These are phyloP conservation scores for Pichia sp. DNA, from an alignment of 1,139 yeast species.

Conservation along the genomic window DNA sequence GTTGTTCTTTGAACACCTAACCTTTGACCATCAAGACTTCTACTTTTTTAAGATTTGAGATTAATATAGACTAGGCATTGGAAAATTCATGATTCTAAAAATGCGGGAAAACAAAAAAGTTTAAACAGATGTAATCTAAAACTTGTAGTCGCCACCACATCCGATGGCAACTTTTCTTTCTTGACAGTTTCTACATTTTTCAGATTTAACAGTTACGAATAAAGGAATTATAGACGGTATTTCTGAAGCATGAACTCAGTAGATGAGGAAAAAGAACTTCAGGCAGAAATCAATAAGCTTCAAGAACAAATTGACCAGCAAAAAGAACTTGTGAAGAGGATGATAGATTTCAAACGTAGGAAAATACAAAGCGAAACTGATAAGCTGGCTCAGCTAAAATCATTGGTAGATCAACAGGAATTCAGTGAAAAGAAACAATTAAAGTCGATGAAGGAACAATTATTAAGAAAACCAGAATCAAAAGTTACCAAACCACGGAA, in stretches of 20 bases:
- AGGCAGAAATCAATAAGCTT: slow-evolving; percentile 18
- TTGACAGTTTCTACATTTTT: no score
- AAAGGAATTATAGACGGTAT: no score
- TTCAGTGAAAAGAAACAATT: slow-evolving; percentile 2
- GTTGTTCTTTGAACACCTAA: no score
- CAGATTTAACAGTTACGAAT: no score
- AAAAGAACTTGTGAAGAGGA: slow-evolving; percentile 10
- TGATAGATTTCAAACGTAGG: slow-evolving; percentile 9
- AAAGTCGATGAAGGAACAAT: slow-evolving; percentile 11
- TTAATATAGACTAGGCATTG: no score
- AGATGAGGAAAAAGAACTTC: slow-evolving; percentile 20
- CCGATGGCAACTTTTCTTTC: no score
- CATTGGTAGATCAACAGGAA: slow-evolving; percentile 2
- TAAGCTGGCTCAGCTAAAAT: slow-evolving; percentile 13
- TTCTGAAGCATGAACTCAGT: slow-evolving; percentile 7
- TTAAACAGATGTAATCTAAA: no score
- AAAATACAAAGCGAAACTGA: slow-evolving; percentile 9
- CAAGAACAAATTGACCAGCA: slow-evolving; percentile 20
- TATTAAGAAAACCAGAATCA: not conserved
- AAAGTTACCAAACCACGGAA: not conserved
- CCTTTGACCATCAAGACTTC: not conserved
- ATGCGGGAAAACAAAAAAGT: no score
- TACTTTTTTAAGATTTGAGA: no score
- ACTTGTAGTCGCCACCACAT: no score
- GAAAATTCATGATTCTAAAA: no score